phyloP scores from a whole-genome alignment of 306 rosid genomes.

The Citrullus mucosospermus region DNA sequence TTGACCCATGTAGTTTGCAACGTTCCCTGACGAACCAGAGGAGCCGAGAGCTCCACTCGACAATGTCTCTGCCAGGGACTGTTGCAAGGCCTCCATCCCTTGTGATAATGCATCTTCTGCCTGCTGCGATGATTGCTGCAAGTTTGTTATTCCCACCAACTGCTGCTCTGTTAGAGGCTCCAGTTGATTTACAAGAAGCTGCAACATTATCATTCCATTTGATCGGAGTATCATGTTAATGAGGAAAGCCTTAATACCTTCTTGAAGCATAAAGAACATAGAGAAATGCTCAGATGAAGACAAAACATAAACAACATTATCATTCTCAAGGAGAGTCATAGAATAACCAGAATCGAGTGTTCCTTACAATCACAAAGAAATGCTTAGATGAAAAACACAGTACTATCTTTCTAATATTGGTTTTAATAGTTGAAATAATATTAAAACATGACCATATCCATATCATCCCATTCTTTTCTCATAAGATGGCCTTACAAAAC shows the following conservation, averaged over 20 bases:
- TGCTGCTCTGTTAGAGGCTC: conserved; percentile 98
- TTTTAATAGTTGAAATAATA: not conserved
- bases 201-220: not conserved
- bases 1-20: conserved; percentile 95
- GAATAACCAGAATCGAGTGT: not conserved
- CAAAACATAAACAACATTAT: not conserved
- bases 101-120: conserved; percentile 99
- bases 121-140: conserved; percentile 93
- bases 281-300: not conserved
- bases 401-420: not conserved
- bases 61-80: conserved; percentile 79
- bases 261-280: not conserved
- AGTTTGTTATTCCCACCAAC: conserved; percentile 59
- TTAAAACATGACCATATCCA: not conserved
- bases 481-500: not conserved
- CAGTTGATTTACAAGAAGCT: conserved; percentile 82
- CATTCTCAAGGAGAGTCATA: not conserved
- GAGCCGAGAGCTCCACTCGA: conserved; percentile 63
- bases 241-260: not conserved
- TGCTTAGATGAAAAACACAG: not conserved
- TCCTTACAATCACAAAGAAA: not conserved
- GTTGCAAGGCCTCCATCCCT: conserved; percentile 98
- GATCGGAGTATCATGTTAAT: too few species aligned
- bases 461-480: not conserved
- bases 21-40: conserved; percentile 78